Percentiles rank a stretch among this genome's conserved stretches.
These are phyloP conservation scores for Sphagnum magellanicum DNA, from an alignment of 228 moss, liverwort and hornwort species.

Conservation along the genomic window DNA sequence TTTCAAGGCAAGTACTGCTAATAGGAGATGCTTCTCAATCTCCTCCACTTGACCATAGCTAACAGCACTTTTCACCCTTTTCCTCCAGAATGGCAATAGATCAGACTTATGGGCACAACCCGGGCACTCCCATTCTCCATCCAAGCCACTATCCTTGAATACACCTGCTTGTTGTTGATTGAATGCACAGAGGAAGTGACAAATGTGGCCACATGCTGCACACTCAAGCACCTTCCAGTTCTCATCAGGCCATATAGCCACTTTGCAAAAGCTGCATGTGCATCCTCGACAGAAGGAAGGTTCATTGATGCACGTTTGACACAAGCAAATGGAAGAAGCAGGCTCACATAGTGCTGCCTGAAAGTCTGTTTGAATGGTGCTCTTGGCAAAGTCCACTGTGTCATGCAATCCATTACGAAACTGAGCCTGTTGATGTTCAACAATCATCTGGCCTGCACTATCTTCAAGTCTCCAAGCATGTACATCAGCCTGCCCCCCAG, in stretches of 20 bases:
- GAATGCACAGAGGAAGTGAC: slow-evolving; percentile 29
- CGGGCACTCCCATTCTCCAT: slow-evolving; percentile 28
- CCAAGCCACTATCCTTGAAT: slow-evolving; percentile 19
- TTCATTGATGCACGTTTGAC: slow-evolving; percentile 24
- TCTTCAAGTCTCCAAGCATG: neutral
- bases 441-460: neutral
- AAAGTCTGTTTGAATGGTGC: neutral
- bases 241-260: slow-evolving; percentile 13
- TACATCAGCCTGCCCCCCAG: neutral
- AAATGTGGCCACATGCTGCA: slow-evolving; percentile 25
- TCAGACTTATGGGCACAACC: slow-evolving; percentile 24
- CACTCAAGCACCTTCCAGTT: slow-evolving; percentile 26
- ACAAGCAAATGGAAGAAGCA: slow-evolving; percentile 18
- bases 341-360: neutral
- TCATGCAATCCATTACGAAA: neutral
- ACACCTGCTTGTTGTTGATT: slow-evolving; percentile 23
- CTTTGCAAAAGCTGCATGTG: slow-evolving; percentile 30
- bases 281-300: slow-evolving; percentile 35
- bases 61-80: slow-evolving; percentile 12
- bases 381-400: neutral
- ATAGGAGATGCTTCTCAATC: slow-evolving; percentile 3
- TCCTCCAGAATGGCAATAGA: slow-evolving; percentile 24
- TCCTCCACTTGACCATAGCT: neutral
- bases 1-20: slow-evolving; percentile 7
- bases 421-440: neutral